Percentiles rank a stretch among this genome's conserved stretches.
Conservation (phyloP, 1,139 yeast genomes). For the Scheffersomyces lignicola region DNA sequence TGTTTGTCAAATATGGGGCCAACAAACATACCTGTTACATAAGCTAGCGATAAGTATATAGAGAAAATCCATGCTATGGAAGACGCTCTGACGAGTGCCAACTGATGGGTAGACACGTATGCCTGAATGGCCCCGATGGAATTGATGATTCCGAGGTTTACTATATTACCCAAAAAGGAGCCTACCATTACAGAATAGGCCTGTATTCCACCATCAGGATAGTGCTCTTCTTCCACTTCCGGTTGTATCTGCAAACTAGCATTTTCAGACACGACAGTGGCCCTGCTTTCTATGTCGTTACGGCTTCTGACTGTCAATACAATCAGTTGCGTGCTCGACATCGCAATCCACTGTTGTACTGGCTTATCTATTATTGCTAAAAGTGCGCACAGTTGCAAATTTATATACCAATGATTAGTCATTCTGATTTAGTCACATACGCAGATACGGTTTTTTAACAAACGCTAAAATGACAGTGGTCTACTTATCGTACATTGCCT, state of each 20-base stretch:
- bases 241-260: too few relatives aligned
- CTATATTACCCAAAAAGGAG: slow-evolving; percentile 56
- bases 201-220: slow-evolving; percentile 64
- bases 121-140: slow-evolving; percentile 68
- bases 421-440: too few relatives aligned
- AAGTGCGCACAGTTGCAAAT: too few relatives aligned
- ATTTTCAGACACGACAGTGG: too few relatives aligned
- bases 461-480: too few relatives aligned
- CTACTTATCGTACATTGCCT: too few relatives aligned
- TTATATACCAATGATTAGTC: too few relatives aligned
- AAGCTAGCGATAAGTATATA: slow-evolving; percentile 56
- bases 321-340: slow-evolving; percentile 1
- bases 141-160: slow-evolving; percentile 61
- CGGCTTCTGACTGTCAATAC: slow-evolving; percentile 1
- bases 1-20: slow-evolving; percentile 48
- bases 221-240: slow-evolving; percentile 14
- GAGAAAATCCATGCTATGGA: slow-evolving; percentile 69
- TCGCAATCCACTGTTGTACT: neutral
- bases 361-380: too few relatives aligned
- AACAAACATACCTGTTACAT: slow-evolving; percentile 54
- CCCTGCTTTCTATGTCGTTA: neutral
- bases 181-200: slow-evolving; percentile 68
- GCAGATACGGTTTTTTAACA: too few relatives aligned
- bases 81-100: slow-evolving; percentile 41
- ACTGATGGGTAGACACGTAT: slow-evolving; percentile 55